Evolutionary conservation across 1,284 basidiomycete species (phyloP).

Genomic region (Ceraceosorus bombacis): DNA sequence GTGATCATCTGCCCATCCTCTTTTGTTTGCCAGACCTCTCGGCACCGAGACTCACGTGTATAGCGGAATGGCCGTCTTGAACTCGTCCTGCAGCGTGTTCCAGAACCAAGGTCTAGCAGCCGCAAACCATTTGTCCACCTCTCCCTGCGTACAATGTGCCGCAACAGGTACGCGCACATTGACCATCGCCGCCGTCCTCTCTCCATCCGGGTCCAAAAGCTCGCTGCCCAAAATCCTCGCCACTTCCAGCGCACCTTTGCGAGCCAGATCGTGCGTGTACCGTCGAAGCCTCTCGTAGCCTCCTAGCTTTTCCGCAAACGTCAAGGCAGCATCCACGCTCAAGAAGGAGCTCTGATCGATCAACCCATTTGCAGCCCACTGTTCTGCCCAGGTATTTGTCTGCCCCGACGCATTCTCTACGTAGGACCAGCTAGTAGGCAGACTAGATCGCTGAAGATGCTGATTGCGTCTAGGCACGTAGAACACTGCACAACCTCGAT

Average conservation of each 20-base stretch:
- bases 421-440: conserved; percentile 67
- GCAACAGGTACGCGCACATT: conserved; percentile 19
- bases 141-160: neutral
- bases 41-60: conserved; percentile 2
- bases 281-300: conserved; percentile 70
- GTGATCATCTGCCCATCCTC: neutral
- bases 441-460: conserved; percentile 62
- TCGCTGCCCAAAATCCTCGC: conserved; percentile 61
- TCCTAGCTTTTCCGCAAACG: conserved; percentile 71
- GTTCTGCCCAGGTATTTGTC: conserved; percentile 15
- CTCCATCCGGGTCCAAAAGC: conserved; percentile 53
- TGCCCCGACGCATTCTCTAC: conserved; percentile 40
- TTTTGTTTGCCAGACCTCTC: neutral
- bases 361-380: conserved; percentile 29
- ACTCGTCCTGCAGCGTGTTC: conserved; percentile 11
- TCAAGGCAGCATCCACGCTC: conserved; percentile 55
- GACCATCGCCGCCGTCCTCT: conserved; percentile 25
- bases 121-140: neutral
- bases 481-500: conserved; percentile 64
- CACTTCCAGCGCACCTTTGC: conserved; percentile 63
- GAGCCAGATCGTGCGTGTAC: conserved; percentile 68
- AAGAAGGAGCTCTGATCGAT: conserved; percentile 24
- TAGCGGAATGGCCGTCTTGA: conserved; percentile 21
- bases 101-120: conserved; percentile 8
- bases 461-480: conserved; percentile 76